phyloP scores from a whole-genome alignment of 2,329 filamentous ascomycete species.

The Cladosporium austrohemisphaericum region DNA sequence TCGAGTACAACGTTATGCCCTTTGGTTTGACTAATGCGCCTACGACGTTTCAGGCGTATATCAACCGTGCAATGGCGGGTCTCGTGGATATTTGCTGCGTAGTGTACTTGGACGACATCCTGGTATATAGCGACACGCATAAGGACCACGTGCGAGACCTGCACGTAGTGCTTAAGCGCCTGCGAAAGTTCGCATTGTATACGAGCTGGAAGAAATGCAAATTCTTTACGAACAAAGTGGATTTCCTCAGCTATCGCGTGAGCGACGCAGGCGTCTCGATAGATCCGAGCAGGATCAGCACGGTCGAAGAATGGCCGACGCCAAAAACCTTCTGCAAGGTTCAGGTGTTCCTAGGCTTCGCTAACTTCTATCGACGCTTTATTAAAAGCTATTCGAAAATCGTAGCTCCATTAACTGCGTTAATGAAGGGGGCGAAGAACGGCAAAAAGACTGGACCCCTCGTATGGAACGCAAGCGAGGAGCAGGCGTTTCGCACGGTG shows the following conservation, averaged over 20 bases:
- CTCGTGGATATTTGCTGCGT: slow-evolving; percentile 19
- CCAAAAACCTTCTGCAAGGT: not conserved
- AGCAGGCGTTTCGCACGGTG: not conserved
- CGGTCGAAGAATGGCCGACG: not conserved
- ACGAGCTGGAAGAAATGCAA: slow-evolving; percentile 16
- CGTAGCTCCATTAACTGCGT: not conserved
- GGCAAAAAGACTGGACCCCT: not conserved
- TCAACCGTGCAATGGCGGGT: slow-evolving; percentile 19
- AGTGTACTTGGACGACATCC: slow-evolving; percentile 28
- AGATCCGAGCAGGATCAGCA: not conserved
- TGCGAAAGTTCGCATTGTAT: slow-evolving; percentile 15
- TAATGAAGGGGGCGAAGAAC: not conserved
- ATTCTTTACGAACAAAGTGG: slow-evolving; percentile 17
- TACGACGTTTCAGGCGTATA: slow-evolving; percentile 25
- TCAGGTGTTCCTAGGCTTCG: not conserved
- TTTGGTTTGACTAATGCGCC: slow-evolving; percentile 21
- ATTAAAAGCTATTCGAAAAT: not conserved
- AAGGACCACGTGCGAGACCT: slow-evolving; percentile 10
- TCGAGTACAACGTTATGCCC: slow-evolving; percentile 24
- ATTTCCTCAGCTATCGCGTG: slow-evolving; percentile 20
- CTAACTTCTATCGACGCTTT: not conserved
- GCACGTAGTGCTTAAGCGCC: slow-evolving; percentile 3
- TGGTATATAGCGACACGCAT: slow-evolving; percentile 24
- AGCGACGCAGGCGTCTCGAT: not conserved
- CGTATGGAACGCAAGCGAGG: not conserved